Percentiles rank a stretch among this genome's conserved stretches.
Conservation (phyloP, 2,329 filamentous ascomycete genomes). For the Zasmidium citrigriseum region DNA sequence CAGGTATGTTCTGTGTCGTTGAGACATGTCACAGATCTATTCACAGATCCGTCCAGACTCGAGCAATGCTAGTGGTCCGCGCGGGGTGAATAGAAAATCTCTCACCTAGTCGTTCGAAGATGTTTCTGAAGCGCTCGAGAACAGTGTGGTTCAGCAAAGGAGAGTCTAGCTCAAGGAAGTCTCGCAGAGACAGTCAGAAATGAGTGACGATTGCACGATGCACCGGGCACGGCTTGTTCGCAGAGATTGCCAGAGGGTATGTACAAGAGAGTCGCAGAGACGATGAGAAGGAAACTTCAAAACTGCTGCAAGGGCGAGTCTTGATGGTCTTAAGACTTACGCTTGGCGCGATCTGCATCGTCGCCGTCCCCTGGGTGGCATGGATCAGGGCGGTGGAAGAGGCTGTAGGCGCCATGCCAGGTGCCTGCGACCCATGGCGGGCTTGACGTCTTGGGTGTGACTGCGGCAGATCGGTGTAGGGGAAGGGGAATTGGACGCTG, state of each 20-base stretch:
- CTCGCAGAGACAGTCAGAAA: conserved; percentile 24
- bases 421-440: conserved; percentile 15
- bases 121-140: conserved; percentile 8
- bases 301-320: conserved; percentile 3
- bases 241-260: conserved; percentile 4
- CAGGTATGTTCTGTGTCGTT: neutral
- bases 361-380: conserved; percentile 14
- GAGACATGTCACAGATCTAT: conserved; percentile 12
- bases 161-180: conserved; percentile 24
- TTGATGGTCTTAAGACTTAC: conserved; percentile 23
- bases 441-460: conserved; percentile 19
- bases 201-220: conserved; percentile 24
- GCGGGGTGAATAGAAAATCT: neutral
- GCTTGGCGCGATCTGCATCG: conserved; percentile 25
- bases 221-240: conserved; percentile 22
- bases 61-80: neutral
- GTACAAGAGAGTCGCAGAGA: conserved; percentile 5
- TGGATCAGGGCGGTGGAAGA: conserved; percentile 16
- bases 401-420: conserved; percentile 21
- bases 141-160: conserved; percentile 21
- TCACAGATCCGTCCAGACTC: neutral
- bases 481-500: conserved; percentile 10
- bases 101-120: conserved; percentile 18
- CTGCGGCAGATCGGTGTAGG: conserved; percentile 17
- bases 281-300: conserved; percentile 6